phyloP scores from a whole-genome alignment of 257 asterid genomes.

The Nicotiana benthamiana region DNA sequence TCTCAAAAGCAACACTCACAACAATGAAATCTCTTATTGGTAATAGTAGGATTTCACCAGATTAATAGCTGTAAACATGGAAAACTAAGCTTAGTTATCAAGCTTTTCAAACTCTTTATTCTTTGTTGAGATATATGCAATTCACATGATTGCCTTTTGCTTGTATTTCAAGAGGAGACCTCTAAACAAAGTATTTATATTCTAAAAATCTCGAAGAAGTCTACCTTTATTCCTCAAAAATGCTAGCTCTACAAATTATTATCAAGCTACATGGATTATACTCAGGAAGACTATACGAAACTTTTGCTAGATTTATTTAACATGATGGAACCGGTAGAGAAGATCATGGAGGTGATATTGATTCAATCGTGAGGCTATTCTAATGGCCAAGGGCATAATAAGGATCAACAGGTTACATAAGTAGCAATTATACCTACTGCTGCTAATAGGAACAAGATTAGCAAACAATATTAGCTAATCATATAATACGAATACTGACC shows the following conservation, averaged over 20 bases:
- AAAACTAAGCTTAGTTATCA: not conserved
- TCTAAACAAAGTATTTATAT: not conserved
- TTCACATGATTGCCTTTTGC: not conserved
- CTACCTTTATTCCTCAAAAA: not conserved
- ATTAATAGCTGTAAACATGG: not conserved
- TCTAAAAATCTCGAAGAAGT: not conserved
- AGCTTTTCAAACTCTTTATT: not conserved
- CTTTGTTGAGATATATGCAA: slow-evolving; percentile 2
- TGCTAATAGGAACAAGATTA: not conserved
- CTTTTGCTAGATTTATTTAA: not conserved
- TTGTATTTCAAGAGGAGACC: not conserved
- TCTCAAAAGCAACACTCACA: not conserved
- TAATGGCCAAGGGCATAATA: too few relatives aligned
- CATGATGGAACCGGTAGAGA: too few relatives aligned
- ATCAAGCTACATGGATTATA: not conserved
- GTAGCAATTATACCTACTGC: too few relatives aligned
- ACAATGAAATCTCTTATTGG: not conserved
- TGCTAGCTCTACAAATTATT: not conserved
- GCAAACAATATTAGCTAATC: not conserved
- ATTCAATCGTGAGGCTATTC: too few relatives aligned
- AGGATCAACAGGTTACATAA: too few relatives aligned
- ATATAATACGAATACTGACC: slow-evolving; percentile 29
- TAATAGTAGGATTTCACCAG: not conserved
- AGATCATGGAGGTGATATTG: too few relatives aligned
- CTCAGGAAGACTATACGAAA: not conserved